phyloP scores from a whole-genome alignment of 202 grass and related monocot genomes.

The Eragrostis tef region DNA sequence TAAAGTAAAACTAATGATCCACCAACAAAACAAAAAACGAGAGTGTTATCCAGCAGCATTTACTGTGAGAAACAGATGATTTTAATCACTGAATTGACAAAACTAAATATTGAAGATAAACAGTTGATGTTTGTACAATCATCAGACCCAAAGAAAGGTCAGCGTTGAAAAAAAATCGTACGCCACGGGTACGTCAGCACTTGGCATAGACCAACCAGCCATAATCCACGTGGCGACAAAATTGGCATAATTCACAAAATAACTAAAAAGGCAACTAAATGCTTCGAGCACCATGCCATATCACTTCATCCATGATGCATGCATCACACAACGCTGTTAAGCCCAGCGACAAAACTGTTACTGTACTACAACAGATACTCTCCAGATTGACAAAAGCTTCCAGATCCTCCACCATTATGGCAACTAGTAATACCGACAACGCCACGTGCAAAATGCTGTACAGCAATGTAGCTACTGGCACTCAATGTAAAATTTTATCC shows the following conservation, averaged over 20 bases:
- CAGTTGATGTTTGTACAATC: background rate
- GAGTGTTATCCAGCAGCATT: background rate
- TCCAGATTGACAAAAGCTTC: constrained; percentile 10
- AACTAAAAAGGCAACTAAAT: constrained; percentile 32
- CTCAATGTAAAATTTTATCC: background rate
- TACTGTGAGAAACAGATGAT: background rate
- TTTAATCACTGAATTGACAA: background rate
- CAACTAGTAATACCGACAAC: background rate
- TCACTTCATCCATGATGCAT: background rate
- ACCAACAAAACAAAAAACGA: background rate
- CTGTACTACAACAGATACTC: background rate
- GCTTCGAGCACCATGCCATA: background rate
- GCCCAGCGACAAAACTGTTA: background rate
- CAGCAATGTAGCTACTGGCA: constrained; percentile 27
- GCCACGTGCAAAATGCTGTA: background rate
- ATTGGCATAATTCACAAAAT: constrained; percentile 32
- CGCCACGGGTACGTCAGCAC: background rate
- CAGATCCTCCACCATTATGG: background rate
- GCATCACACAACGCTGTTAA: background rate
- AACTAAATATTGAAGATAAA: constrained; percentile 27
- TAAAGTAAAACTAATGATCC: constrained; percentile 14
- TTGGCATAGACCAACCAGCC: background rate
- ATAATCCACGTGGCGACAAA: background rate
- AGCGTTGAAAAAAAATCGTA: background rate
- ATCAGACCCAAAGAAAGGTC: background rate